Percentiles rank a stretch among this genome's conserved stretches.
phyloP scores from a whole-genome alignment of 2,329 filamentous ascomycete species.

The Microdochium nivale region DNA sequence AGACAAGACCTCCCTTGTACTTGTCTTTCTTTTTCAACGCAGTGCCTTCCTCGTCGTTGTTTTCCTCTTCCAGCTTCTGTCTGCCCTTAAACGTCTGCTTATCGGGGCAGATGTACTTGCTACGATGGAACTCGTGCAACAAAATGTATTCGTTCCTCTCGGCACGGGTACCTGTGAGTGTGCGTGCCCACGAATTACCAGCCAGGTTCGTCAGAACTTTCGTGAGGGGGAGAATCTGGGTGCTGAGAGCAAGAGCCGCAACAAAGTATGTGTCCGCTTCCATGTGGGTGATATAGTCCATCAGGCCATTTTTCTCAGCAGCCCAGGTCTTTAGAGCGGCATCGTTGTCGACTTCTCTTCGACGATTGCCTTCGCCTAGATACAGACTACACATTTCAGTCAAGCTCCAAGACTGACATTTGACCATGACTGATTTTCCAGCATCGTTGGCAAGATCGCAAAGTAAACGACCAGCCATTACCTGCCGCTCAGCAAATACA shows the following conservation, averaged over 20 bases:
- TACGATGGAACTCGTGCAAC: slow-evolving; percentile 90
- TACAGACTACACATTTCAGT: slow-evolving; percentile 97
- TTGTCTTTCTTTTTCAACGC: slow-evolving; percentile 98
- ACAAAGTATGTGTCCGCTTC: slow-evolving; percentile 96
- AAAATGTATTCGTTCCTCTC: slow-evolving; percentile 99
- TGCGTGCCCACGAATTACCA: slow-evolving; percentile 96
- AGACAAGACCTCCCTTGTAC: slow-evolving; percentile 96
- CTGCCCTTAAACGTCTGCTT: slow-evolving; percentile 78
- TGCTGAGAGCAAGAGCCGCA: slow-evolving; percentile 76
- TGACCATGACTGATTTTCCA: slow-evolving; percentile 93
- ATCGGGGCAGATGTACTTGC: slow-evolving; percentile 97
- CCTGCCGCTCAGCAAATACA: slow-evolving; percentile 86
- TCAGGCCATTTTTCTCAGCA: slow-evolving; percentile 69
- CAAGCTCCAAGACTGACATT: slow-evolving; percentile 96
- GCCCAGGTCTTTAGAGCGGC: slow-evolving; percentile 81
- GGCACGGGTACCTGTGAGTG: slow-evolving; percentile 87
- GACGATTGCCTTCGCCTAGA: slow-evolving; percentile 60
- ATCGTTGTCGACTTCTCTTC: slow-evolving; percentile 84
- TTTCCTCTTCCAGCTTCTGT: slow-evolving; percentile 63
- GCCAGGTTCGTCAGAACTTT: slow-evolving; percentile 95
- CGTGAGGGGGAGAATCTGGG: slow-evolving; percentile 87
- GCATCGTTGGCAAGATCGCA: slow-evolving; percentile 95
- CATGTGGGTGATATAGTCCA: slow-evolving; percentile 91
- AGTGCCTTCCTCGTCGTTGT: slow-evolving; percentile 55
- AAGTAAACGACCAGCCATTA: slow-evolving; percentile 80